A percentile compares a stretch with the other conserved stretches of the same genome.
These are phyloP conservation scores for Penicillium corylophilum DNA, from an alignment of 2,329 filamentous ascomycete species.

Conservation along the genomic window DNA sequence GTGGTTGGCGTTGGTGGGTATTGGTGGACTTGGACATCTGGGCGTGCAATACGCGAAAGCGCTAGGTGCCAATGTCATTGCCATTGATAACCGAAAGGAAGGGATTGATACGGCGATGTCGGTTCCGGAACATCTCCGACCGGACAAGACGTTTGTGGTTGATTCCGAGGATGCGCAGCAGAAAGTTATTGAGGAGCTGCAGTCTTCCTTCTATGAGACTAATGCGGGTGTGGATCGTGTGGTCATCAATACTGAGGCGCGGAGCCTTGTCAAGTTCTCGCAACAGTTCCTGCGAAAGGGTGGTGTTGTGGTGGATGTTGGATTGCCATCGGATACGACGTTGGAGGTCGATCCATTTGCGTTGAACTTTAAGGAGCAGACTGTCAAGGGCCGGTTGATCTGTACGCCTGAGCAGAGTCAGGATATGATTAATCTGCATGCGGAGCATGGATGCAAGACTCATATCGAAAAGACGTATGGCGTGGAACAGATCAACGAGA, in stretches of 20 bases:
- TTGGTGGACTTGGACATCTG: not conserved
- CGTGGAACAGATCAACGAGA: constrained; percentile 16
- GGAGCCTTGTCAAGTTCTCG: not conserved
- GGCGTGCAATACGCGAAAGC: not conserved
- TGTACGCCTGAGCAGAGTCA: constrained; percentile 14
- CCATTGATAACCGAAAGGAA: not conserved
- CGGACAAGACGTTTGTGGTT: not conserved
- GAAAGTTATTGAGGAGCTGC: not conserved
- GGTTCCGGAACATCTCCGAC: not conserved
- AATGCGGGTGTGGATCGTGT: not conserved
- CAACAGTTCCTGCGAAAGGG: not conserved
- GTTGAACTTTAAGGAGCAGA: constrained; percentile 16
- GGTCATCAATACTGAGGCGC: not conserved
- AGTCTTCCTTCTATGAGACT: not conserved
- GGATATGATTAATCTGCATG: constrained; percentile 15
- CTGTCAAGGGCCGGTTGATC: constrained; percentile 10
- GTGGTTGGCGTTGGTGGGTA: not conserved
- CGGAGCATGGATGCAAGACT: constrained; percentile 6
- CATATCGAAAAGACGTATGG: constrained; percentile 17
- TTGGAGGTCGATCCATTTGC: constrained; percentile 16
- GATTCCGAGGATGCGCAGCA: not conserved
- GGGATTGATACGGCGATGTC: not conserved
- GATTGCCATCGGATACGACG: constrained; percentile 5
- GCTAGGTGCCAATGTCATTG: not conserved
- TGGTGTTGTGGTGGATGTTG: constrained; percentile 11